These are phyloP conservation scores for Hypoxylon sp. DNA, from an alignment of 2,329 filamentous ascomycete genomes.

Conservation along the genomic window DNA sequence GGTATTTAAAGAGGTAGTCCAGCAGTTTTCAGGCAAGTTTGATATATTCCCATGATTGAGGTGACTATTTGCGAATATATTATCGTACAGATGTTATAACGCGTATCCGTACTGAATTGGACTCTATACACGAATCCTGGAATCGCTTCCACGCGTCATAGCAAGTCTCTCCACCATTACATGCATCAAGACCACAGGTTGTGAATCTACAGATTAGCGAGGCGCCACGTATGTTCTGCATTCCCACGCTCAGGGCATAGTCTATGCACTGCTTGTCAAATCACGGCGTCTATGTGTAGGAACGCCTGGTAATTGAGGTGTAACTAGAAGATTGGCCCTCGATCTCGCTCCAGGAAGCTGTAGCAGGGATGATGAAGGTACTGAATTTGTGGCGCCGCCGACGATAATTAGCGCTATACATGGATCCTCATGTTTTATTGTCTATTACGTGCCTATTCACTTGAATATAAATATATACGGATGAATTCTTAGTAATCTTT, in stretches of 20 bases:
- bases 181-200: slow-evolving; percentile 10
- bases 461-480: neutral
- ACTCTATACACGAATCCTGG: neutral
- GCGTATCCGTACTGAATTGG: neutral
- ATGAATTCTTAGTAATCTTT: neutral
- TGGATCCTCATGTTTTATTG: neutral
- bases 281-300: neutral
- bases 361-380: slow-evolving; percentile 13
- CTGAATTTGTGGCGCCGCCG: slow-evolving; percentile 15
- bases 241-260: neutral
- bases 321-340: slow-evolving; percentile 15
- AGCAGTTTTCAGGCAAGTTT: neutral
- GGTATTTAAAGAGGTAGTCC: no score
- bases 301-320: slow-evolving; percentile 1
- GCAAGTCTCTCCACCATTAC: slow-evolving; percentile 7
- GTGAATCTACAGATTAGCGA: slow-evolving; percentile 34
- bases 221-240: slow-evolving; percentile 16
- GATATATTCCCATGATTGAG: neutral
- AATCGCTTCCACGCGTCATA: neutral
- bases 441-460: neutral
- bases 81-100: neutral
- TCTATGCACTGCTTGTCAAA: neutral
- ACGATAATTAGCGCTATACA: neutral
- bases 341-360: slow-evolving; percentile 4
- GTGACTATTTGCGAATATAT: neutral